Base-by-base conservation (phyloP, 164 flowering plant species). In the Dillenia turbinata region DNA sequence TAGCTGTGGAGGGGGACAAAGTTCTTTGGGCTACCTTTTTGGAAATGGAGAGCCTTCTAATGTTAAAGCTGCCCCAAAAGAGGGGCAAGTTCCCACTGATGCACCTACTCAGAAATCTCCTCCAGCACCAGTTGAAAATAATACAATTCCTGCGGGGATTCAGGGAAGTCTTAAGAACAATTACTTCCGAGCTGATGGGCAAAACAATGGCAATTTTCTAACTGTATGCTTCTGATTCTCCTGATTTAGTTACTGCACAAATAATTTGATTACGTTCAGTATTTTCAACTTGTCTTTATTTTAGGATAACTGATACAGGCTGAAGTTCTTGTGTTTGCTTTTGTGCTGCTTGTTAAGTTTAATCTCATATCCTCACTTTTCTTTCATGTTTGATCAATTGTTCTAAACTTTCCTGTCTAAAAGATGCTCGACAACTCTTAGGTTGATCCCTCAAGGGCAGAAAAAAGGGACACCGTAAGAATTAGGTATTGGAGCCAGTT, bases 1-100 rank as follows among this genome's bases (percentile, higher is more conserved):
- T 40, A 81, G 85, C 73, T 71, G 76, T 54, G 85, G 85, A 14
- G 85, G 85, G n/a, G 85, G 85, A 6, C 82, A 76, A 70, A 81
- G 85, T 75, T 81, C 85, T 12, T 63, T 81, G 67, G 79, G 78
- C 44, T 79, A 82, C 72, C 74, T 82, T 51, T 82, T 79, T 75
- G 83, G 83, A 54, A 60, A 77, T 65, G 81, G 81, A 10, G 83
- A 82, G 70, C 57, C 71, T 33, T 67, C 76, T 46, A 72, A 46
- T 57, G 48, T 70, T 22, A 68, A 61, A 53, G 56, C 75, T 61
- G 64, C 73, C 60, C 69, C 57, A 61, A 71, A 19, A 48, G 62
- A 43, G 17, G 59, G 44, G 47, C 71, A 67, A 43, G 61, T 9
- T 9, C 59, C 66, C 57, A 55, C 45, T 12, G 56, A 24, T 56